These are phyloP conservation scores for Miscanthus lutarioriparius DNA, from an alignment of 176 grass and related monocot species.

Conservation along the genomic window DNA sequence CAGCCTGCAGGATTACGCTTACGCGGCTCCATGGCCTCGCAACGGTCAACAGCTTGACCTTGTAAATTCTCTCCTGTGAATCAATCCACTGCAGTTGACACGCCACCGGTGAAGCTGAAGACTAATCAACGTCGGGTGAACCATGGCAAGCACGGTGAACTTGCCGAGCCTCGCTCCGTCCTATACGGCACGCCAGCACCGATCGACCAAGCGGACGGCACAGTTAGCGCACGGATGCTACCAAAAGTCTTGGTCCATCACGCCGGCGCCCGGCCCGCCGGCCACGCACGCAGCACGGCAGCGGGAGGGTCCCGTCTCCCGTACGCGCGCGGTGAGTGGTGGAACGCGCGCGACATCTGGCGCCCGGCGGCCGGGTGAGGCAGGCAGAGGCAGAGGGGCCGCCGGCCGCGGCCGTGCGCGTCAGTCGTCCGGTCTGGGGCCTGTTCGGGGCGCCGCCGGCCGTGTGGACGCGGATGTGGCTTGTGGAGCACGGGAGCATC, in stretches of 20 bases:
- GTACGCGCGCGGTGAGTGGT: not conserved
- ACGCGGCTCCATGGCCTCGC: too few species aligned
- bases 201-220: not conserved
- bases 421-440: not conserved
- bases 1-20: too few species aligned
- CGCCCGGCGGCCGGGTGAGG: not conserved
- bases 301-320: not conserved
- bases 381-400: not conserved
- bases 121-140: not conserved
- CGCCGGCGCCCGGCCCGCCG: not conserved
- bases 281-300: not conserved
- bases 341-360: not conserved
- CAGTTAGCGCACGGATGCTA: too few species aligned
- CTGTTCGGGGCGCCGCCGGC: too few species aligned
- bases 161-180: not conserved
- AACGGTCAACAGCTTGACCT: not conserved
- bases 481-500: constrained; percentile 33
- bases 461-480: not conserved
- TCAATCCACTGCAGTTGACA: not conserved
- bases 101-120: not conserved
- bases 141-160: not conserved
- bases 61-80: not conserved
- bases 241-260: not conserved
- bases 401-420: not conserved
- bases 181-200: not conserved